Base-by-base conservation (phyloP, 805 yeast genomes). In the Barnettozyma wickerhamii region DNA sequence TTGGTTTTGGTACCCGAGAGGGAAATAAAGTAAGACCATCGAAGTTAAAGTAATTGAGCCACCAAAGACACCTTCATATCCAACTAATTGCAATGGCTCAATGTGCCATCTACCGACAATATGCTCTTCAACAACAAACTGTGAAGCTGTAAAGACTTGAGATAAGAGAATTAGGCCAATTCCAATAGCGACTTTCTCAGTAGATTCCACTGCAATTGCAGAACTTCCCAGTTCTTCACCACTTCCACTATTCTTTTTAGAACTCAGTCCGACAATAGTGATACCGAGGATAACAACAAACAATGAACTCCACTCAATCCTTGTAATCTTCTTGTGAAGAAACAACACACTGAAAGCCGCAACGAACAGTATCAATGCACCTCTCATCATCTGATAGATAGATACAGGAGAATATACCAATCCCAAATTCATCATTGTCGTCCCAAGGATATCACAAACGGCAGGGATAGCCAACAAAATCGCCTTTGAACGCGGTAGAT, bases 311-410 rank as follows among this genome's bases (percentile, higher is more conserved):
- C 93, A 85, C 55, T 85, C 90, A 19, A 77, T 55, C 44, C 74
- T 69, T 9, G 79, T 66, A 35, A 85, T 77, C 15, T 57, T 61
- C 31, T 77, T 70, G 35, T 72, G 65, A 47, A 85, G 69, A 53
- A 84, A 82, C 1, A 80, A 20, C 29, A 81, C 81, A 18, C 87
- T 79, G 53, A 84, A 71, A 13, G 79, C 59, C 1, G 90, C 95
- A 19, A 84, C 95, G 62, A 83, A 84, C 31, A 85, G 62, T 32
- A 85, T 85, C 31, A 84, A 64, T 0, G 88, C 75, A 3, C 95
- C 93, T 48, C 95, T 67, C n/a, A 84, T 79, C 95, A 85, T 85
- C 58, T 85, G 95, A 59, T 84, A 85, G 37, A 84, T 73, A 1
- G 89, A 81, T 7, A 84, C 93, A 0, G 93, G 91, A 1, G 81